phyloP scores from a whole-genome alignment of 805 yeast species.

The Maudiozyma saulgeensis region DNA sequence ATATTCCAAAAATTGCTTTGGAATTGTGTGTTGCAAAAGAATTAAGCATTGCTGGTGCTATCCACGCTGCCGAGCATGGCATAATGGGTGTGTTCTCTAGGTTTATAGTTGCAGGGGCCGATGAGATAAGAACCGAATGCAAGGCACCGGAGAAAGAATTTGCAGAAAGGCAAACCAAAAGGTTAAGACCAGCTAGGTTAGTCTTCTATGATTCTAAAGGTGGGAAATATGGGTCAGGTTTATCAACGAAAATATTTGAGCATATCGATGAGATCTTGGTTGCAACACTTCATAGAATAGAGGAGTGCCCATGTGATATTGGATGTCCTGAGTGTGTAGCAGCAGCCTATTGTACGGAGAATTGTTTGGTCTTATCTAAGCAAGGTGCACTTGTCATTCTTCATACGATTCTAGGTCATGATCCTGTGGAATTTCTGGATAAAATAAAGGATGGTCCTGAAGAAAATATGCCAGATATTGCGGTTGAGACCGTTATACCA shows the following conservation, averaged over 20 bases:
- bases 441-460: constrained; percentile 62
- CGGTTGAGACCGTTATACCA: constrained; percentile 59
- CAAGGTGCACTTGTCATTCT: constrained; percentile 71
- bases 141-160: constrained; percentile 97
- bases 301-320: constrained; percentile 60
- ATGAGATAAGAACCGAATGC: constrained; percentile 85
- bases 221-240: constrained; percentile 70
- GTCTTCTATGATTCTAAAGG: constrained; percentile 80
- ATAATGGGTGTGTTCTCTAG: constrained; percentile 70
- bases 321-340: constrained; percentile 79
- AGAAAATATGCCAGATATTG: constrained; percentile 57
- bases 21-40: constrained; percentile 46
- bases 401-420: constrained; percentile 48
- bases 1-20: constrained; percentile 60
- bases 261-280: constrained; percentile 57
- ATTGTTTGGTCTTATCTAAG: constrained; percentile 74
- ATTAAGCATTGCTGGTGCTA: constrained; percentile 74
- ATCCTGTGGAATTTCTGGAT: constrained; percentile 23
- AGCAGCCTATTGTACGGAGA: constrained; percentile 71
- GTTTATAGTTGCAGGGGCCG: constrained; percentile 59
- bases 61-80: constrained; percentile 95
- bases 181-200: constrained; percentile 80
- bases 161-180: constrained; percentile 56
- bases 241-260: constrained; percentile 71
- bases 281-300: constrained; percentile 49